Evolutionary conservation across 1,284 basidiomycete genomes (phyloP).

Genomic region (Rhodotorula mucilaginosa): DNA sequence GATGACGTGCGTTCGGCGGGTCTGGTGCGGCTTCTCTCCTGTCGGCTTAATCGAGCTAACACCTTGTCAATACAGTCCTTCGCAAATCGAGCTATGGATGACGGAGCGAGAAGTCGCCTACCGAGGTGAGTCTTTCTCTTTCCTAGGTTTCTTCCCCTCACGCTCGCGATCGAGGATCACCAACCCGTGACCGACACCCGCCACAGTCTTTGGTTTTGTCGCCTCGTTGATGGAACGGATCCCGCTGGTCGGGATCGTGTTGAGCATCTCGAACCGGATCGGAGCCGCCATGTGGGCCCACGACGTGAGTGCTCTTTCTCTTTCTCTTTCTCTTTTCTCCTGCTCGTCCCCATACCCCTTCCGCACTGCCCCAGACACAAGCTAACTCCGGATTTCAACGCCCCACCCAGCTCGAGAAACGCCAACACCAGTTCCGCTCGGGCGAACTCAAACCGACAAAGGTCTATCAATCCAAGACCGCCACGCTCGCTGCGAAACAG

Average conservation of each 20-base stretch:
- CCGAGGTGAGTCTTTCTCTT: constrained; percentile 15
- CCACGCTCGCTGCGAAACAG: constrained; percentile 28
- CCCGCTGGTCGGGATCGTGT: constrained; percentile 45
- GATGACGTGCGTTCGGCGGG: constrained; percentile 32
- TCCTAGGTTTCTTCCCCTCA: neutral
- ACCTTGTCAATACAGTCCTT: constrained; percentile 2
- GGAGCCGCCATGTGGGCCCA: constrained; percentile 45
- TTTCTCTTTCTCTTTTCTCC: neutral
- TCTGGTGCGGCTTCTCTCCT: too few relatives aligned
- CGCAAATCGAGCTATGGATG: constrained; percentile 44
- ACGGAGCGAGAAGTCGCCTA: constrained; percentile 44
- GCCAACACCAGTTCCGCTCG: constrained; percentile 39
- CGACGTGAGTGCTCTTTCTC: constrained; percentile 11
- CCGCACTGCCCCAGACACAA: too few relatives aligned
- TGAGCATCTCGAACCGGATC: constrained; percentile 46
- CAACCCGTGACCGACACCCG: neutral
- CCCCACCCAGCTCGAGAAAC: constrained; percentile 42
- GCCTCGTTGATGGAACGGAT: constrained; percentile 43
- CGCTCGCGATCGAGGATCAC: neutral
- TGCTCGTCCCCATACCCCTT: too few relatives aligned
- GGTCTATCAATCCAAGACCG: constrained; percentile 43
- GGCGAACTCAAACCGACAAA: constrained; percentile 38
- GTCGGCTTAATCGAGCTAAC: neutral
- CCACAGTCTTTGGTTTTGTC: constrained; percentile 42
- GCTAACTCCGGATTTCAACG: too few relatives aligned